Evolutionary conservation across 179 eudicot genomes (phyloP), one percentile per base, ranked within the genome.

Genomic region (Amaranthus tricolor): DNA sequence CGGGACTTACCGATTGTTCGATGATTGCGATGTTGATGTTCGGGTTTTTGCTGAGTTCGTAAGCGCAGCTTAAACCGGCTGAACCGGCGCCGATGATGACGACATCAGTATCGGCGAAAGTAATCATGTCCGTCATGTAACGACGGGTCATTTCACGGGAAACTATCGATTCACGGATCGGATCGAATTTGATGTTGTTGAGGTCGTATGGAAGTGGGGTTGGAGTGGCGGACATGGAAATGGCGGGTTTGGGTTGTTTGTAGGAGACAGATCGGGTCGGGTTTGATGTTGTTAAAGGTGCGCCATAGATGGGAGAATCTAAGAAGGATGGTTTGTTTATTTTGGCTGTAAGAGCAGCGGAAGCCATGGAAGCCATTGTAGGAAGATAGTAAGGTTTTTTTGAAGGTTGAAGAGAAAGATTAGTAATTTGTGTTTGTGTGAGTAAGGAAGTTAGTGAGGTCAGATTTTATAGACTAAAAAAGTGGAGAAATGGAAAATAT

Each of bases 1-100:
- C 98, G 0, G 98, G 98, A 84, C 92, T 88, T 13, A 93, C 98
- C 0, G 98, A 93, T 62, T 93, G 98, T 84, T 93, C 98, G 51
- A 93, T 87, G 61, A 93, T 78, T 11, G 98, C 98, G 6, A 90
- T 82, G 85, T 85, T 89, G 44, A 91, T 74, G 66, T 84, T 17
- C 0, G 98, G 95, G 82, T 91, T 93, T 72, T 93, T 92, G 83
- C 89, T 85, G 61, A 92, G 86, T 84, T 92, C 97, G 74, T 90
- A 92, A 43, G 97, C 96, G 76, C 95, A 89, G 59, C 95, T 82
- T 5, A 93, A 95, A 0, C 97, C 98, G 9, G 98, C 98, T 1
- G 98, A 93, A 5, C 98, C 98, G 4, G 97, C 98, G 3, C 98
- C 98, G 15, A 93, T 87, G 19, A 93, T 50, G 64, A 93, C 94